These are phyloP conservation scores for Ulmus americana DNA, from an alignment of 331 rosid species.

Conservation along the genomic window DNA sequence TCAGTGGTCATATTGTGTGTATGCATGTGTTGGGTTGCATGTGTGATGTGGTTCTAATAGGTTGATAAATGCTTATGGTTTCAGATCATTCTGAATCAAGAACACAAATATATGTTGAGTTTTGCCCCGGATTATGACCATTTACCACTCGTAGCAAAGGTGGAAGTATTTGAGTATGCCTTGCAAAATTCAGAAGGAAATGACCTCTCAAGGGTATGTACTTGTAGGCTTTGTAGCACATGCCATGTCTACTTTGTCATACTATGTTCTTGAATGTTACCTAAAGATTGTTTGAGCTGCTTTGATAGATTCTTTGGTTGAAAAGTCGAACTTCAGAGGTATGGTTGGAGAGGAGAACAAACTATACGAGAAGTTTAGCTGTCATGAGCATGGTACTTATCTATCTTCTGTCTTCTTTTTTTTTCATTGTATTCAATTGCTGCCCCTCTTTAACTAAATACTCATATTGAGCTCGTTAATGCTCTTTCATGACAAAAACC, in stretches of 20 bases:
- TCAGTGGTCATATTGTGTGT: background rate
- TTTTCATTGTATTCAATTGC: background rate
- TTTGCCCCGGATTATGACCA: slow-evolving; percentile 97
- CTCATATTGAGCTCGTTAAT: background rate
- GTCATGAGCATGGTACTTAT: slow-evolving; percentile 95
- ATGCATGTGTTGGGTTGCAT: background rate
- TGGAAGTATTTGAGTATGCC: slow-evolving; percentile 93
- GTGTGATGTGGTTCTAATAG: slow-evolving; percentile 7
- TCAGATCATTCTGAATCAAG: slow-evolving; percentile 89
- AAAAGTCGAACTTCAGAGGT: slow-evolving; percentile 96
- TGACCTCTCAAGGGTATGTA: slow-evolving; percentile 69
- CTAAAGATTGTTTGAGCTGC: slow-evolving; percentile 21
- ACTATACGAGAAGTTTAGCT: slow-evolving; percentile 95
- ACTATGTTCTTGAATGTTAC: slow-evolving; percentile 16
- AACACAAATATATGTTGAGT: slow-evolving; percentile 86
- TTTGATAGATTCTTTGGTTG: slow-evolving; percentile 84
- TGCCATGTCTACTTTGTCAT: too few relatives aligned
- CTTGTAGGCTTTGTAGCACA: too few relatives aligned
- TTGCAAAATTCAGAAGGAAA: slow-evolving; percentile 87
- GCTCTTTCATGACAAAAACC: background rate
- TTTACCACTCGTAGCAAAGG: slow-evolving; percentile 92
- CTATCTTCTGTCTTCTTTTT: slow-evolving; percentile 12
- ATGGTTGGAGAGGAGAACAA: slow-evolving; percentile 98
- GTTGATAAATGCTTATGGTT: slow-evolving; percentile 25
- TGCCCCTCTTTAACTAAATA: background rate